Evolutionary conservation across 768 basidiomycete genomes (phyloP).

Genomic region (Coprinopsis strossmayeri): DNA sequence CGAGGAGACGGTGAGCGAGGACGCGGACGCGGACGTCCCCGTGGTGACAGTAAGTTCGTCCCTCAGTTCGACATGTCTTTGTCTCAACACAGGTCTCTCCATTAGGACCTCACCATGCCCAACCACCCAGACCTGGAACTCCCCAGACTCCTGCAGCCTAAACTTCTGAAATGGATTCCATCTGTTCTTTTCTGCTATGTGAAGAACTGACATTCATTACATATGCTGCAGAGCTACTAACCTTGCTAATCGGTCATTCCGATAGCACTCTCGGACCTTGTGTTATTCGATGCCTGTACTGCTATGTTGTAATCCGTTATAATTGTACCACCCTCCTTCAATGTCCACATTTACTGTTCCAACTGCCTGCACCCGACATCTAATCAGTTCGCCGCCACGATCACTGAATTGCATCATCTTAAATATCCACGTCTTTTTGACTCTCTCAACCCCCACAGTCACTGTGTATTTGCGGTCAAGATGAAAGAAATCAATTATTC

Average conservation of each 20-base stretch:
- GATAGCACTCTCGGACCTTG: neutral
- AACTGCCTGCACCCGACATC: no score
- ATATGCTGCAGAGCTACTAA: neutral
- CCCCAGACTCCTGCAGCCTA: neutral
- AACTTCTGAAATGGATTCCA: neutral
- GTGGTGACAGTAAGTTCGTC: no score
- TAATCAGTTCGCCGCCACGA: neutral
- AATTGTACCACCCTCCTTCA: neutral
- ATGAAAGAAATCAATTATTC: slow-evolving; percentile 48
- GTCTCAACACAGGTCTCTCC: no score
- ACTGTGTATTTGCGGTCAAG: no score
- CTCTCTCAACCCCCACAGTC: no score
- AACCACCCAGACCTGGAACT: neutral
- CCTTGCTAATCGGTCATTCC: neutral
- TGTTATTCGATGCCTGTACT: neutral
- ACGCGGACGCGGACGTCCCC: slow-evolving; percentile 18
- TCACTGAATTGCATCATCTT: neutral
- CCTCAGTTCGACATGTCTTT: no score
- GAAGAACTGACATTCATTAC: neutral
- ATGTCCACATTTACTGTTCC: no score
- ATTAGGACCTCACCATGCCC: neutral
- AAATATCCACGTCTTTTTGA: no score
- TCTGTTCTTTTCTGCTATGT: neutral
- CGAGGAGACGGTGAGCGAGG: slow-evolving; percentile 15
- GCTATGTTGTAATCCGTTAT: slow-evolving; percentile 1